Base-by-base conservation (phyloP, 75 land plant species). In the Picea sitchensis region DNA sequence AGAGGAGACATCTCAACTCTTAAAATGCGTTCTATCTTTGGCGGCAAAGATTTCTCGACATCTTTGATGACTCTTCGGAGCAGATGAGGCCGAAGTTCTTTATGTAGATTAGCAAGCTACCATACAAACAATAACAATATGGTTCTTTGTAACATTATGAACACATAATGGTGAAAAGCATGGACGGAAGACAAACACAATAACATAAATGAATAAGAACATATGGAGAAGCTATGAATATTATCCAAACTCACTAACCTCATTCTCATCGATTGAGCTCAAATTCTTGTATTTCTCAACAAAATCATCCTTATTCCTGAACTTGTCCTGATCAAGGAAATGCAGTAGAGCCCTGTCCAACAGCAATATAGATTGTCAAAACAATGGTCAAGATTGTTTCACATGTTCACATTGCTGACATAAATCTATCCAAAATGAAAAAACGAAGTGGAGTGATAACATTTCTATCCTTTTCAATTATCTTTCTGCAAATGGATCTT, bases 1-100 rank as follows among this genome's bases (percentile, higher is more conserved):
- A 98, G 92, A 44, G 99, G 99, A 78, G 99, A 92, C 99, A 98
- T 98, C 79, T 96, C 99, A 77, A 98, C 98, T 81, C 99, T 73
- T 68, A 98, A 89, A 63, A 98, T 95, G 17, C 99, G 96, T 80
- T 98, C 99, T 73, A 98, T 93, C 86, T 98, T 98, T 34, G 99
- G 96, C 61, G 99, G 99, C 90, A 98, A 86, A 76, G 99, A 98
- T 81, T 96, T 98, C 89, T 98, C 99, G 18, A 98, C 99, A 87
- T 98, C 99, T 79, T 95, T 98, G 57, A 98, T 98, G 34, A 95
- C 96, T 83, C 99, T 92, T 65, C 99, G 88, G 26, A 98, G 89
- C 81, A 98, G 87, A 72, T 98, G 99, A 21, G 99, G 99, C 85
- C 98, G 91, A 73, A 98, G 85, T 77, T 98, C 99, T 82, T 80